Evolutionary conservation across 495 filamentous ascomycete genomes (phyloP).

Genomic region (Talaromyces proteolyticus): DNA sequence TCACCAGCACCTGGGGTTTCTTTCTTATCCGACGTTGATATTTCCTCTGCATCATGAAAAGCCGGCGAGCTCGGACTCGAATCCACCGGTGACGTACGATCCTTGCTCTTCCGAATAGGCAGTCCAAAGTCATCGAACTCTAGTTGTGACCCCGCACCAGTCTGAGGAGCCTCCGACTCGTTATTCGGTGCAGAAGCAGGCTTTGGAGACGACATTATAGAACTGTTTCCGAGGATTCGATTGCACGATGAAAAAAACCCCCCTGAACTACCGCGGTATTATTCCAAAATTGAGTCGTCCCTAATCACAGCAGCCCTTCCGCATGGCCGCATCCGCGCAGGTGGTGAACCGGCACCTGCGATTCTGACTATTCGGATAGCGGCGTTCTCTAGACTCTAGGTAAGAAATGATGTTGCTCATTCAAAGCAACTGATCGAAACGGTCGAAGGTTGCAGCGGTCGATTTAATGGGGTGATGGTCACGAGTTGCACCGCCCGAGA

Average conservation of each 20-base stretch:
- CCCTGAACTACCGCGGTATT: no score
- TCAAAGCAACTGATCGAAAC: no score
- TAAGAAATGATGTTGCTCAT: no score
- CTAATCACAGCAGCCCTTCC: background rate
- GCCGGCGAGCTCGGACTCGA: conserved; percentile 13
- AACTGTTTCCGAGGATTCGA: background rate
- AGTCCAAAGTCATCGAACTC: conserved; percentile 42
- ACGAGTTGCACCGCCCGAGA: no score
- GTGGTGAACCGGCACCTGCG: background rate
- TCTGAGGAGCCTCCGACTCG: background rate
- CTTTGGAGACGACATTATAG: background rate
- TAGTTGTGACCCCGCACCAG: background rate
- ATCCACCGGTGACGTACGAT: conserved; percentile 9
- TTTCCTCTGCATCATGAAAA: conserved; percentile 18
- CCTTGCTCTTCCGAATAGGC: conserved; percentile 29
- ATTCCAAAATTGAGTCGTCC: background rate
- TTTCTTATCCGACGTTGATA: background rate
- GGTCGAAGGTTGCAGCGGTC: no score
- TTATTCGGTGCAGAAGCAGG: conserved; percentile 1
- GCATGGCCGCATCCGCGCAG: background rate
- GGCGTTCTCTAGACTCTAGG: no score
- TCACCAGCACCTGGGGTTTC: background rate
- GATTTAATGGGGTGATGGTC: no score
- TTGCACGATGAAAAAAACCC: background rate
- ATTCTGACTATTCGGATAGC: no score